Evolutionary conservation across 2,329 filamentous ascomycete species (phyloP).

Genomic region (Aspergillus sp.): DNA sequence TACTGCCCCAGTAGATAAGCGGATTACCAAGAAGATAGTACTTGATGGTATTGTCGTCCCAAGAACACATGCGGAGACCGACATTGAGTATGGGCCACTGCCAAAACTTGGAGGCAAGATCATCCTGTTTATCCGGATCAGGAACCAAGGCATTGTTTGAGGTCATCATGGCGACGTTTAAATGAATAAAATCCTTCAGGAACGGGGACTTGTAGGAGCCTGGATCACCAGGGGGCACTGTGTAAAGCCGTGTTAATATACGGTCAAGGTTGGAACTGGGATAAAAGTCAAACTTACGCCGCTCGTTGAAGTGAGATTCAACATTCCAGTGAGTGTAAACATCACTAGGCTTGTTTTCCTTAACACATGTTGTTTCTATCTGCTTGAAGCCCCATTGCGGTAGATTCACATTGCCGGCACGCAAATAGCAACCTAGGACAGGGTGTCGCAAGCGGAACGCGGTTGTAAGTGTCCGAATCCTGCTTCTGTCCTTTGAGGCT

Average conservation of each 20-base stretch:
- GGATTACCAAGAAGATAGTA: slow-evolving; percentile 99
- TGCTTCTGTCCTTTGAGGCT: slow-evolving; percentile 79
- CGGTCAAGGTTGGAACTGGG: neutral
- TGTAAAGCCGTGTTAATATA: slow-evolving; percentile 9
- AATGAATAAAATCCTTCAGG: slow-evolving; percentile 93
- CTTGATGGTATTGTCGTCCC: slow-evolving; percentile 93
- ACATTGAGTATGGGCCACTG: slow-evolving; percentile 97
- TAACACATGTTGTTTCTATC: slow-evolving; percentile 94
- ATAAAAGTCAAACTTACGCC: slow-evolving; percentile 60
- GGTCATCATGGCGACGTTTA: slow-evolving; percentile 99
- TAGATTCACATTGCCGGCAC: slow-evolving; percentile 91
- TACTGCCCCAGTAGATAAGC: slow-evolving; percentile 92
- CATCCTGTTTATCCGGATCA: slow-evolving; percentile 98
- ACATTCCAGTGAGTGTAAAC: slow-evolving; percentile 99
- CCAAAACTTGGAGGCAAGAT: slow-evolving; percentile 95
- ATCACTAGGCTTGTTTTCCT: slow-evolving; percentile 87
- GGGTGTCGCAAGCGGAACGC: slow-evolving; percentile 85
- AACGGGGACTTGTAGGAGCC: slow-evolving; percentile 96
- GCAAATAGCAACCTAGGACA: slow-evolving; percentile 84
- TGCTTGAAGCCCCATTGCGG: slow-evolving; percentile 99
- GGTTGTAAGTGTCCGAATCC: slow-evolving; percentile 86
- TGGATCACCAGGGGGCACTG: slow-evolving; percentile 84
- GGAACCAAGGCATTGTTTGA: slow-evolving; percentile 98
- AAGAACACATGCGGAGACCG: slow-evolving; percentile 96
- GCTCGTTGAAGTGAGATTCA: slow-evolving; percentile 91